Percentiles rank a stretch among this genome's conserved stretches.
phyloP scores from a whole-genome alignment of 163 green algal genomes.

The Volvox carteri region DNA sequence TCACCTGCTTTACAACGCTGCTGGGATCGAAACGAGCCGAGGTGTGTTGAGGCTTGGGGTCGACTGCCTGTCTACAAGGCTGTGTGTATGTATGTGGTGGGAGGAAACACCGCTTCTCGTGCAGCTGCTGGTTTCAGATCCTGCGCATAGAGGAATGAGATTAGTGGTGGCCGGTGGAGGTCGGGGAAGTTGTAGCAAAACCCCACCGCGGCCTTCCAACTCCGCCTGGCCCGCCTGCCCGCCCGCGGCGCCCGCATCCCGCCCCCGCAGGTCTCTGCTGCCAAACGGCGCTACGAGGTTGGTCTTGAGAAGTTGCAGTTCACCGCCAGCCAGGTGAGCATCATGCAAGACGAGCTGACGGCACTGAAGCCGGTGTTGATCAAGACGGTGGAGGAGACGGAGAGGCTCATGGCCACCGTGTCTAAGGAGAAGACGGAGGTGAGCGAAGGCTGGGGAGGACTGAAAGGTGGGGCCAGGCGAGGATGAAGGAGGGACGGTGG shows the following conservation, averaged over 20 bases:
- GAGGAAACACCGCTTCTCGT: too few species aligned
- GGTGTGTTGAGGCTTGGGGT: conserved; percentile 39
- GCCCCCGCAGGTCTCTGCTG: conserved; percentile 57
- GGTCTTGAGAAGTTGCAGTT: conserved; percentile 80
- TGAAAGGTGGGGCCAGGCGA: background rate
- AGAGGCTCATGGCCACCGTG: conserved; percentile 76
- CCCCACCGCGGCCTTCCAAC: background rate
- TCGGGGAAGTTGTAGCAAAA: too few species aligned
- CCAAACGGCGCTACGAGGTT: conserved; percentile 71
- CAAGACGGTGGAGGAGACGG: conserved; percentile 78
- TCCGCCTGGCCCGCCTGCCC: too few species aligned
- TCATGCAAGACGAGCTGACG: conserved; percentile 75
- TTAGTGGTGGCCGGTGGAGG: too few species aligned
- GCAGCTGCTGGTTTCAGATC: too few species aligned
- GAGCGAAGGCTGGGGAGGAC: background rate
- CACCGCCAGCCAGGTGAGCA: conserved; percentile 72
- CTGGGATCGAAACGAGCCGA: conserved; percentile 67
- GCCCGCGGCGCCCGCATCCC: too few species aligned
- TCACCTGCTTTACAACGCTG: conserved; percentile 78
- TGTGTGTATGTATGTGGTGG: too few species aligned
- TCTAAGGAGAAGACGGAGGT: conserved; percentile 78
- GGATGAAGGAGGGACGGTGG: background rate
- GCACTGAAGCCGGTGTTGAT: conserved; percentile 82
- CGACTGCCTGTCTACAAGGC: too few species aligned
- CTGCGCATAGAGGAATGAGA: too few species aligned